Evolutionary conservation across 768 basidiomycete genomes (phyloP), one percentile per base, ranked within the genome.

Genomic region (Leccinum barrowsii): DNA sequence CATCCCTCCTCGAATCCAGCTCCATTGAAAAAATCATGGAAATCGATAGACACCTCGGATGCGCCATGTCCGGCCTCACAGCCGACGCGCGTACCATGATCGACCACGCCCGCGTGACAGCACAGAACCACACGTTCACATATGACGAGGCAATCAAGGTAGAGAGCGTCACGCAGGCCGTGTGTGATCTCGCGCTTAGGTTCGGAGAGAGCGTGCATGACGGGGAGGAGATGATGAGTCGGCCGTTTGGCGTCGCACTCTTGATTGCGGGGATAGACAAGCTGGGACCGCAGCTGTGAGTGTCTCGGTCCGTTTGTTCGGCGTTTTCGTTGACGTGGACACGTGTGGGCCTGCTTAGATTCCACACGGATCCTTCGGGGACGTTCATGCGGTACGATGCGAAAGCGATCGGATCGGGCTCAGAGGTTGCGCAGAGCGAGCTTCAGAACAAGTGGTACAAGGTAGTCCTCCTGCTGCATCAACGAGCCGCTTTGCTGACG

Each of bases 21-120:
- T 95, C 94, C 56, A 94, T 99, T 70, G 96, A 99, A 74, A 98
- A 98, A 81, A 98, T 98, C 72, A 98, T 99, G 96, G 97, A 99
- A 78, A 98, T 99, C 68, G 97, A 98, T 77, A 64, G 74, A 12
- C 97, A 99, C 77, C 85, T 99, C 59, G 97, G 94, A 10, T 98
- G 95, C 66, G 97, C 97, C 58, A 98, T 98, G 95, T 95, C 93
- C 49, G 91, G 91, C 32, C 82, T 99, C 61, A 97, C 94, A 56
- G 96, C 97, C 56, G 97, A 99, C 76, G 96, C 97, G 48, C 86
- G 97, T 62, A 99, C 97, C 50, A 99, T 99, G 92, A 92, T 99
- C 74, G 97, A 99, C 82, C 97, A 99, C 71, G 97, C 97, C 26
- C 85, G 97, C 59, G 95, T 99, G 58, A 98, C 97, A 5, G 84